A percentile compares a stretch with the other conserved stretches of the same genome.
These are phyloP conservation scores for Coniochaeta hoffmannii DNA, from an alignment of 2,329 filamentous ascomycete genomes.

Conservation along the genomic window DNA sequence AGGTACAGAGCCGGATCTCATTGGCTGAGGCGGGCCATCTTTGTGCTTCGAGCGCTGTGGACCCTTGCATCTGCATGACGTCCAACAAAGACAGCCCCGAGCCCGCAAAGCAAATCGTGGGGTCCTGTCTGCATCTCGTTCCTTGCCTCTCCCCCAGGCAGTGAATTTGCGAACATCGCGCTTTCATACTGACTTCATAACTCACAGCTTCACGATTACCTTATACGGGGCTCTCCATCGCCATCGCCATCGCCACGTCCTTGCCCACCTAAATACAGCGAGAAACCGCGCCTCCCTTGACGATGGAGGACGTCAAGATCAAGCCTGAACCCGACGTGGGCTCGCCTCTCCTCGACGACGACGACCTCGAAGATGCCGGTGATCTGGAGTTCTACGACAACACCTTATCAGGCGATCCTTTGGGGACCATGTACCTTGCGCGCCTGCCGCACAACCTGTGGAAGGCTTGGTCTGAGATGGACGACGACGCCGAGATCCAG, in stretches of 20 bases:
- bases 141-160: background rate
- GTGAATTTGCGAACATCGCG: background rate
- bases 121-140: background rate
- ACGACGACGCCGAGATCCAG: slow-evolving; percentile 75
- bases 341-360: slow-evolving; percentile 51
- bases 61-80: background rate
- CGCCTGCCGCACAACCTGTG: slow-evolving; percentile 75
- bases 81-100: no score
- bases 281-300: background rate
- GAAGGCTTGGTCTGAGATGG: slow-evolving; percentile 62
- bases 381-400: slow-evolving; percentile 50
- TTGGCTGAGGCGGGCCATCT: background rate
- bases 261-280: background rate
- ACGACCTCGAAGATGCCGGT: slow-evolving; percentile 59
- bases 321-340: slow-evolving; percentile 39
- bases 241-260: background rate
- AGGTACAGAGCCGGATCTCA: no score
- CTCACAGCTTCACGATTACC: background rate
- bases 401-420: slow-evolving; percentile 24
- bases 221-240: background rate
- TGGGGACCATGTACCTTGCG: slow-evolving; percentile 58
- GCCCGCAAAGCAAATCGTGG: background rate
- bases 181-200: background rate
- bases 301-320: slow-evolving; percentile 16
- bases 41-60: background rate